phyloP scores from a whole-genome alignment of 208 protist species.

The Trichomonas tenax region DNA sequence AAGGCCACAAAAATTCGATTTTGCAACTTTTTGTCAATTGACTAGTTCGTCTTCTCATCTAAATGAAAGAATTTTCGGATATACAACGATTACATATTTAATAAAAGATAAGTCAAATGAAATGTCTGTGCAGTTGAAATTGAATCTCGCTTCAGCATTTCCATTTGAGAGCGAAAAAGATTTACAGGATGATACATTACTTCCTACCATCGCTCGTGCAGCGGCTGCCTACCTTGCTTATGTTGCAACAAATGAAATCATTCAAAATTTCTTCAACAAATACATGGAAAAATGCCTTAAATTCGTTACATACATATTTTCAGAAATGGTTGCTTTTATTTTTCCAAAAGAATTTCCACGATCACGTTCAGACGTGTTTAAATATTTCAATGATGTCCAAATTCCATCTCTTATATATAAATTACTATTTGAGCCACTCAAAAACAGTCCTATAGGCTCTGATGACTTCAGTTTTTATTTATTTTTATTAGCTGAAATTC shows the following conservation, averaged over 20 bases:
- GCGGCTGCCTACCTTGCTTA: not conserved
- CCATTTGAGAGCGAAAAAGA: not conserved
- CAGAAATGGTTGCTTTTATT: not conserved
- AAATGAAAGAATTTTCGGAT: not conserved
- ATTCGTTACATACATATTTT: not conserved
- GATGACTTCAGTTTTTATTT: not conserved
- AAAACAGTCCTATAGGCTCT: not conserved
- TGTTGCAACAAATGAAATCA: not conserved
- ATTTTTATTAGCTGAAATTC: not conserved
- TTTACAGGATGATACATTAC: not conserved
- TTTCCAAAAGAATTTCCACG: not conserved
- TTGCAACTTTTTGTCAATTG: not conserved
- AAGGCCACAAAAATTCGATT: not conserved
- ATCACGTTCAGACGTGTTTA: not conserved
- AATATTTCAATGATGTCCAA: not conserved
- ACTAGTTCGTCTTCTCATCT: not conserved
- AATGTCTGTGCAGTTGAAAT: not conserved
- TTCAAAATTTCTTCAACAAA: not conserved
- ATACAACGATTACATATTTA: not conserved
- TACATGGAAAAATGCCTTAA: not conserved
- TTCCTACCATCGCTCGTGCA: not conserved
- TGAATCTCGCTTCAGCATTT: not conserved
- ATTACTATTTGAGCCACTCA: not conserved
- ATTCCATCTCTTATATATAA: not conserved
- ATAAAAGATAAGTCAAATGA: not conserved